Base-by-base conservation (phyloP, 2,329 filamentous ascomycete genomes). In the Pezicula carpinea region DNA sequence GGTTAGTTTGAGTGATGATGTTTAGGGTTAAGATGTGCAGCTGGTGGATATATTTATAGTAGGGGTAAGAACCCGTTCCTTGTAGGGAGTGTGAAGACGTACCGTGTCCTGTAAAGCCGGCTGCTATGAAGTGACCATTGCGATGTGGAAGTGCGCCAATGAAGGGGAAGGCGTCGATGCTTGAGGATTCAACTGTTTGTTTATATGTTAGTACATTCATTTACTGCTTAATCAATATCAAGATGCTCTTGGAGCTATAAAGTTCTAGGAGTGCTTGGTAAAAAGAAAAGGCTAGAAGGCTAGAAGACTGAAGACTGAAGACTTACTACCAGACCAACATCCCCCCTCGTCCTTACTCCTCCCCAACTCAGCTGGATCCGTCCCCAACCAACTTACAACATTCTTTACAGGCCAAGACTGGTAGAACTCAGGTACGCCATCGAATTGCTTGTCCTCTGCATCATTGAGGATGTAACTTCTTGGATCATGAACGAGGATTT, bases 21-120 rank as follows among this genome's bases (percentile, higher is more conserved):
- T 11, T 34, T n/a, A n/a, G n/a, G n/a, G n/a, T n/a, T n/a, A n/a
- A n/a, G n/a, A n/a, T n/a, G n/a, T n/a, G n/a, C n/a, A n/a, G n/a
- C n/a, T n/a, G n/a, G n/a, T n/a, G n/a, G n/a, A n/a, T n/a, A n/a
- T n/a, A n/a, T n/a, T n/a, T n/a, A n/a, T n/a, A n/a, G n/a, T n/a
- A n/a, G n/a, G n/a, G n/a, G n/a, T n/a, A n/a, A n/a, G n/a, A n/a
- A n/a, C n/a, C n/a, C n/a, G n/a, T n/a, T n/a, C n/a, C n/a, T n/a
- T n/a, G n/a, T n/a, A n/a, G n/a, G 10, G 26, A 11, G 35, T 15
- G 18, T 17, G 14, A 38, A 14, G 5, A 39, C 35, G 6, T 11
- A 46, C 74, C 74, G 43, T 75, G 72, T 0, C 74, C 74, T 18
- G 67, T 70, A 48, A 76, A 77, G 1, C 73, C 74, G 0, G 68